These are phyloP conservation scores for Dunaliella primolecta DNA, from an alignment of 139 green algal species.

Conservation along the genomic window DNA sequence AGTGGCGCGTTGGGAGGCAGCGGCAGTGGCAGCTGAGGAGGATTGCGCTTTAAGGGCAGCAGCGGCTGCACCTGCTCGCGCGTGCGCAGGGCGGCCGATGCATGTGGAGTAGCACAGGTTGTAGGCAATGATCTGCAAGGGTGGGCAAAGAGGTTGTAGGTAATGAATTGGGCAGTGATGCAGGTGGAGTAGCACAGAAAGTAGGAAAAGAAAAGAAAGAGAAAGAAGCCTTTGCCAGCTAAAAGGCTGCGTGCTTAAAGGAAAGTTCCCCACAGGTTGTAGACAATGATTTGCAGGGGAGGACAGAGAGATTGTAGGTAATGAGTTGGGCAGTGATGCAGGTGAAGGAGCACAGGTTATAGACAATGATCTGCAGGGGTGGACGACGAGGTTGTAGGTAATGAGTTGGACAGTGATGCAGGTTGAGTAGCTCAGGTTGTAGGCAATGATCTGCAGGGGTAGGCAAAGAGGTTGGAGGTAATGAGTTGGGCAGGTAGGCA, in stretches of 20 bases:
- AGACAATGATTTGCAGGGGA: slow-evolving; percentile 81
- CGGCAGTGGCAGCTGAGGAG: not conserved
- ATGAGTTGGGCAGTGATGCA: slow-evolving; percentile 48
- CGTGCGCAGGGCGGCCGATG: slow-evolving; percentile 69
- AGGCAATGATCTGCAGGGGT: slow-evolving; percentile 81
- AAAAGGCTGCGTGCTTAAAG: no score
- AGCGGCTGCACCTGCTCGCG: slow-evolving; percentile 21
- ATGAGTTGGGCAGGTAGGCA: no score
- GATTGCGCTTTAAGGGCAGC: not conserved
- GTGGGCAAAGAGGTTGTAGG: not conserved
- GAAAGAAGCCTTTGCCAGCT: no score
- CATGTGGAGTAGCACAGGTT: slow-evolving; percentile 97
- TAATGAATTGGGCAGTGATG: slow-evolving; percentile 35
- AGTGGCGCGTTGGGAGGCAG: no score
- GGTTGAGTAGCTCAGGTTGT: slow-evolving; percentile 97
- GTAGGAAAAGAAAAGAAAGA: no score
- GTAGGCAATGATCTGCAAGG: slow-evolving; percentile 88
- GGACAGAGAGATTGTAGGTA: not conserved
- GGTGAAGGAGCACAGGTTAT: slow-evolving; percentile 98
- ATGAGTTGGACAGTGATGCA: slow-evolving; percentile 48
- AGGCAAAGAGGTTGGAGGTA: no score
- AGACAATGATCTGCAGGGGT: slow-evolving; percentile 81
- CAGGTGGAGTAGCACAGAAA: slow-evolving; percentile 93
- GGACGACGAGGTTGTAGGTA: not conserved
- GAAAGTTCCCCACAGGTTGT: no score